Conservation (phyloP, 176 grass and related monocot genomes). For the Dactylis glomerata region DNA sequence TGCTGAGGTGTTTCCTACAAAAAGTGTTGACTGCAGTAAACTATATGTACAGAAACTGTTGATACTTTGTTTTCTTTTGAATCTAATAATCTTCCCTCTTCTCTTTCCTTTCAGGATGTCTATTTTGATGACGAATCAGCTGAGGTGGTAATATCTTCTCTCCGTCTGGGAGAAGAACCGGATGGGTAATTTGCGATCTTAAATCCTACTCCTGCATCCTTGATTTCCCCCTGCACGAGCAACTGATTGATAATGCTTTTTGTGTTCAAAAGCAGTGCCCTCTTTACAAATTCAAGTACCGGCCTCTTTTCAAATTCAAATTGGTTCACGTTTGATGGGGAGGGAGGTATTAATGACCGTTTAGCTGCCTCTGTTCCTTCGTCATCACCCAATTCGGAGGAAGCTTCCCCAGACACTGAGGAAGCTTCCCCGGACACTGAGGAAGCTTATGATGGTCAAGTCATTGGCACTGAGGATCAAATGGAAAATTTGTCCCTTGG, state of each 20-base stretch:
- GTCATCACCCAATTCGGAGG: constrained; percentile 64
- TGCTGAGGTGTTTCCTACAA: neutral
- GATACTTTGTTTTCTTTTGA: constrained; percentile 22
- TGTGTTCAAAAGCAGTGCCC: constrained; percentile 58
- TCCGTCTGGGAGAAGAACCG: constrained; percentile 82
- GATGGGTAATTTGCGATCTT: constrained; percentile 61
- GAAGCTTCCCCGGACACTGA: constrained; percentile 29
- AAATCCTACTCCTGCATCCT: neutral
- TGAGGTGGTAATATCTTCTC: constrained; percentile 88
- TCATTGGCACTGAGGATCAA: constrained; percentile 34
- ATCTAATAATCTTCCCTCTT: neutral
- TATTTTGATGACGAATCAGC: constrained; percentile 98
- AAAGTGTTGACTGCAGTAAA: neutral
- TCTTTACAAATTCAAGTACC: constrained; percentile 98
- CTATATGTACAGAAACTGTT: neutral
- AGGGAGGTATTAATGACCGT: constrained; percentile 62
- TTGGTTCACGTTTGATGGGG: constrained; percentile 97
- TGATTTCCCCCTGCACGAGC: neutral
- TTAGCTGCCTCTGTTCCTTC: constrained; percentile 58
- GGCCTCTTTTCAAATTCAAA: constrained; percentile 97
- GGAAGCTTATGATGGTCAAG: constrained; percentile 47
- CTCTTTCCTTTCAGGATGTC: constrained; percentile 62
- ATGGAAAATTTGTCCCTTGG: constrained; percentile 37
- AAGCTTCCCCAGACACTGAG: constrained; percentile 32
- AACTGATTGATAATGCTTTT: constrained; percentile 24